These are phyloP conservation scores for Pythium biforme DNA, from an alignment of 352 stramenopile genomes.

Conservation along the genomic window DNA sequence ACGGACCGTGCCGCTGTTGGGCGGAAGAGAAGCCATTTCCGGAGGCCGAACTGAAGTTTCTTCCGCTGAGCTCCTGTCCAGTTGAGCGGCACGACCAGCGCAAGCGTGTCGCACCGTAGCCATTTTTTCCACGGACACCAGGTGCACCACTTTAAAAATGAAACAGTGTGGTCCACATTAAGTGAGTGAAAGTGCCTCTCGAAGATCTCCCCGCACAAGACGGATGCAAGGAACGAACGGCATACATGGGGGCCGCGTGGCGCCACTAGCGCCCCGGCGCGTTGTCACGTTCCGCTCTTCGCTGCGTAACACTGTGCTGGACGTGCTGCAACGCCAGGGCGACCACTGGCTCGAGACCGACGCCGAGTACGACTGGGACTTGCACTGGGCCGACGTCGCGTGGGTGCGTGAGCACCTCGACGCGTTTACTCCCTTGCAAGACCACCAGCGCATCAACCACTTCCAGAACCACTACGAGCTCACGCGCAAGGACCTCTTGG, in stretches of 20 bases:
- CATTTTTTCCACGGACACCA: no score
- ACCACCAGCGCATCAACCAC: slow-evolving; percentile 88
- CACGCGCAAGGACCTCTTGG: slow-evolving; percentile 86
- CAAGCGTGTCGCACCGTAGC: neutral
- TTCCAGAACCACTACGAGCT: slow-evolving; percentile 94
- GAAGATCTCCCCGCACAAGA: neutral
- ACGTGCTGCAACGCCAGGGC: slow-evolving; percentile 58
- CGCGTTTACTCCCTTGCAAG: slow-evolving; percentile 56
- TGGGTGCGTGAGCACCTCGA: slow-evolving; percentile 84
- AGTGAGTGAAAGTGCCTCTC: no score
- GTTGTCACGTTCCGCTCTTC: slow-evolving; percentile 58
- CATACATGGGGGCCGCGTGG: no score
- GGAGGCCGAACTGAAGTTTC: no score
- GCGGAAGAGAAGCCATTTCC: neutral
- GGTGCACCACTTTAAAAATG: neutral
- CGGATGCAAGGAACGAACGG: no score
- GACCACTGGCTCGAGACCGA: slow-evolving; percentile 74
- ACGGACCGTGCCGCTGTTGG: neutral
- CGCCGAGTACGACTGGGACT: slow-evolving; percentile 73
- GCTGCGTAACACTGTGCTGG: slow-evolving; percentile 76
- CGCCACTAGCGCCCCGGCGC: slow-evolving; percentile 3
- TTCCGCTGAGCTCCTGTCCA: no score
- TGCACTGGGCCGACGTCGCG: slow-evolving; percentile 83
- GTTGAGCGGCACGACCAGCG: neutral
- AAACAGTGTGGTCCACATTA: neutral